Evolutionary conservation across 768 basidiomycete genomes (phyloP).

Genomic region (Lyophyllum atratum): DNA sequence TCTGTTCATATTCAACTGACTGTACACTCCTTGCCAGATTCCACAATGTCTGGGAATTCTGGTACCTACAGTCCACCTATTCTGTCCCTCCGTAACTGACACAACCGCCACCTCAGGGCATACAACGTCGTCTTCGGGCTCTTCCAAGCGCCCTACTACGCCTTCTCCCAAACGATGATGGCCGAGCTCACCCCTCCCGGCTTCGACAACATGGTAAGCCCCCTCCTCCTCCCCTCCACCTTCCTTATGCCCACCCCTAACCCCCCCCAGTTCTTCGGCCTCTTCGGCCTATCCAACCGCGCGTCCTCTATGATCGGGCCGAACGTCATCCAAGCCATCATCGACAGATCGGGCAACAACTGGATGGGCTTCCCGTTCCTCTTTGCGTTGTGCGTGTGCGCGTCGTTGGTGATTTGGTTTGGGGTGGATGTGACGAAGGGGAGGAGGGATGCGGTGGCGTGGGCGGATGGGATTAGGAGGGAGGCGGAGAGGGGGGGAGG

Average conservation of each 20-base stretch:
- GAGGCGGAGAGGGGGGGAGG: neutral
- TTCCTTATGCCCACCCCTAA: neutral
- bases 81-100: neutral
- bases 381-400: slow-evolving; percentile 66
- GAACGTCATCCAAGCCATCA: slow-evolving; percentile 83
- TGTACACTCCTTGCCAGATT: slow-evolving; percentile 39
- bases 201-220: slow-evolving; percentile 70
- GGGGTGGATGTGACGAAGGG: slow-evolving; percentile 66
- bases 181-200: slow-evolving; percentile 86
- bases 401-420: slow-evolving; percentile 80
- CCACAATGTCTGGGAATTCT: slow-evolving; percentile 88
- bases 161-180: slow-evolving; percentile 88
- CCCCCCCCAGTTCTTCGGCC: slow-evolving; percentile 71
- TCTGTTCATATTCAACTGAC: neutral
- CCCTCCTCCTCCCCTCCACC: neutral
- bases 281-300: slow-evolving; percentile 83
- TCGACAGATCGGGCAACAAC: slow-evolving; percentile 68
- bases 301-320: slow-evolving; percentile 89
- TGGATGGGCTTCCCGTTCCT: slow-evolving; percentile 88
- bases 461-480: slow-evolving; percentile 41
- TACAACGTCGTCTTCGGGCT: slow-evolving; percentile 81
- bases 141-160: slow-evolving; percentile 87
- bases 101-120: slow-evolving; percentile 43
- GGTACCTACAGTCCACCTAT: slow-evolving; percentile 39
- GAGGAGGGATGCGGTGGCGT: slow-evolving; percentile 57